A percentile compares a stretch with the other conserved stretches of the same genome.
Evolutionary conservation across 306 rosid species (phyloP).

Genomic region (Citrullus mucosospermus): DNA sequence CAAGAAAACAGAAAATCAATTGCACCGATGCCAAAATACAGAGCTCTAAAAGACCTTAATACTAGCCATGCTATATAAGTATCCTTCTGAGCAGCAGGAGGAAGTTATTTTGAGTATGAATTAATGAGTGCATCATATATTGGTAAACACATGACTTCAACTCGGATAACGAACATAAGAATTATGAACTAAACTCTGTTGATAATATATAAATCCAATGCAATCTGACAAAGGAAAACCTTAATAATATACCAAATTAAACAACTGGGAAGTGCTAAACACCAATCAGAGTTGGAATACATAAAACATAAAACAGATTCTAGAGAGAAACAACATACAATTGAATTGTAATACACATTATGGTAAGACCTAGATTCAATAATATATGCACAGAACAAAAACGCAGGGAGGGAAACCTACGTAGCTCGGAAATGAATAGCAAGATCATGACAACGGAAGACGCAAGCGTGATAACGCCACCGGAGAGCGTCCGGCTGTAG

Average conservation of each 20-base stretch:
- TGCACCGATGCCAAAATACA: not conserved
- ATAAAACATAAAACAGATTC: not conserved
- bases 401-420: conserved; percentile 21
- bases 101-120: not conserved
- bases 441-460: conserved; percentile 79
- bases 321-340: not conserved
- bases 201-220: not conserved
- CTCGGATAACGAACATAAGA: not conserved
- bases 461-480: conserved; percentile 80
- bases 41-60: not conserved
- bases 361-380: not conserved
- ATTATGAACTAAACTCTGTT: not conserved
- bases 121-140: not conserved
- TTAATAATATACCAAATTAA: not conserved
- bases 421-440: conserved; percentile 93
- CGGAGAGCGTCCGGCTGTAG: conserved; percentile 94
- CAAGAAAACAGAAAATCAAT: not conserved
- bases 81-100: not conserved
- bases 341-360: not conserved
- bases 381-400: not conserved
- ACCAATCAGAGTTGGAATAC: not conserved
- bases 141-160: not conserved
- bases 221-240: not conserved
- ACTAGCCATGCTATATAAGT: not conserved
- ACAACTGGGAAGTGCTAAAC: not conserved